Conservation (phyloP, 1,284 basidiomycete genomes). For the Cutaneotrichosporon mucoides region DNA sequence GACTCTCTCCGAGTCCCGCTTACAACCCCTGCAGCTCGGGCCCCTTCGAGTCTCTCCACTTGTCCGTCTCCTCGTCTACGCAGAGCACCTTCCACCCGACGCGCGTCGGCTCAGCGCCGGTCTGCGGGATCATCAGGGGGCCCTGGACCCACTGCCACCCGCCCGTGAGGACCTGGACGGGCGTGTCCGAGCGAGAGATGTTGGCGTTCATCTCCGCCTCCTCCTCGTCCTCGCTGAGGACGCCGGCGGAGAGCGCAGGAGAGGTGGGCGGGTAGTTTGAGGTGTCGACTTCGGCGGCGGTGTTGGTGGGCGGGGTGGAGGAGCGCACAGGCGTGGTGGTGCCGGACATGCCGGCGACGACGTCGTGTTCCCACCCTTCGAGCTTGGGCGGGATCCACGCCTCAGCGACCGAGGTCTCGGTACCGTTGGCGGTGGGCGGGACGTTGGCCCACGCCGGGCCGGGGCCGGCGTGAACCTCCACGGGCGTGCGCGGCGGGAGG, state of each 20-base stretch:
- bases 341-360: background rate
- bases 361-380: constrained; percentile 2
- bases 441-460: background rate
- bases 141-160: constrained; percentile 13
- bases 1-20: background rate
- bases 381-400: background rate
- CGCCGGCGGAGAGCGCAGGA: background rate
- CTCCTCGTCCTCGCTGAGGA: background rate
- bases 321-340: background rate
- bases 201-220: constrained; percentile 2
- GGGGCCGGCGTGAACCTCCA: background rate
- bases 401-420: background rate
- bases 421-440: too few species aligned
- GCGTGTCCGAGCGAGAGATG: background rate
- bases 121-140: constrained; percentile 4
- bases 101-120: constrained; percentile 5
- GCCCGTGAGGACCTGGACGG: background rate
- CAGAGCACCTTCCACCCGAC: constrained; percentile 18
- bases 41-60: background rate
- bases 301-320: background rate
- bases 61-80: background rate
- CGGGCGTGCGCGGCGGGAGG: constrained; percentile 2
- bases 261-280: background rate
- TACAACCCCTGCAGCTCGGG: constrained; percentile 5
- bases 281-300: background rate